phyloP scores from a whole-genome alignment of 192 early-diverging fungal genomes.

The Phycomyces blakesleeanus region DNA sequence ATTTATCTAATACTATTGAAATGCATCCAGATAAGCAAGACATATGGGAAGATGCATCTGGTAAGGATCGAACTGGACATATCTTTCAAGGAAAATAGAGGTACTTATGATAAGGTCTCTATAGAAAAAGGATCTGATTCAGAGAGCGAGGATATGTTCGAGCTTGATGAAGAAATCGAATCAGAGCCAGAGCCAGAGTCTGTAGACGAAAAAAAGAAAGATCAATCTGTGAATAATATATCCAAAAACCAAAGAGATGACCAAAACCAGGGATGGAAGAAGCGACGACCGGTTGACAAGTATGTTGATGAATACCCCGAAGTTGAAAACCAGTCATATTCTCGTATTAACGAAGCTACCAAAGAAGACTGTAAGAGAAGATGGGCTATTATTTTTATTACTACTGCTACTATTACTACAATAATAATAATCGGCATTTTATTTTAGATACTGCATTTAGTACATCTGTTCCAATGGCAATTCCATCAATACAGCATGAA shows the following conservation, averaged over 20 bases:
- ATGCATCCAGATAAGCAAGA: too few species aligned
- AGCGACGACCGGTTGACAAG: too few species aligned
- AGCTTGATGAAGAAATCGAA: constrained; percentile 5
- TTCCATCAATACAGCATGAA: background rate
- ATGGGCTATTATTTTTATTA: too few species aligned
- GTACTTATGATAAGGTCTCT: background rate
- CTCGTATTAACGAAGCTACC: too few species aligned
- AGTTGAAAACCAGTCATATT: too few species aligned
- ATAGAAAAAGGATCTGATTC: background rate
- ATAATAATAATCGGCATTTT: background rate
- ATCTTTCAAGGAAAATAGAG: background rate
- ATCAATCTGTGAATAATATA: background rate
- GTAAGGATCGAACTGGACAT: background rate
- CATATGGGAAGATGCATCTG: background rate
- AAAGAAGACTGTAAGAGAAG: too few species aligned
- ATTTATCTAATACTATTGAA: background rate
- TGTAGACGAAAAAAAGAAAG: background rate
- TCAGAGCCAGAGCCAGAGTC: background rate
- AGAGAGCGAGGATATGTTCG: constrained; percentile 2
- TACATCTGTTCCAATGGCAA: background rate
- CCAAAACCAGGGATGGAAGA: too few species aligned
- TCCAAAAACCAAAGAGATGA: background rate
- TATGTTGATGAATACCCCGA: too few species aligned
- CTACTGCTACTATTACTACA: background rate
- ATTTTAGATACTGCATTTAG: background rate